Percentiles rank a stretch among this genome's conserved stretches.
Conservation (phyloP, 169 alveolate genomes). For the Eimeria tenella region DNA sequence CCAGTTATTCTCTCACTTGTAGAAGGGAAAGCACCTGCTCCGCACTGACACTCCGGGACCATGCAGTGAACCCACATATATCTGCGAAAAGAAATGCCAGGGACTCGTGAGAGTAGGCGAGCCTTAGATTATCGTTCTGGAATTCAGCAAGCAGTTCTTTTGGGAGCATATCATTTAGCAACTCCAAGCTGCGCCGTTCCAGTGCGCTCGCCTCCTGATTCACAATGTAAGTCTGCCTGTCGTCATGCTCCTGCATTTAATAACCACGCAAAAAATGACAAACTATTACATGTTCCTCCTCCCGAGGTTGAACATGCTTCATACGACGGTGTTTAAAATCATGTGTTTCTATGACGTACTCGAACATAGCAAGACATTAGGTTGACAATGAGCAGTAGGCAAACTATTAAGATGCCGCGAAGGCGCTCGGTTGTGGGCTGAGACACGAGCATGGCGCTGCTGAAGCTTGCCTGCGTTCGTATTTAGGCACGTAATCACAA, state of each 20-base stretch:
- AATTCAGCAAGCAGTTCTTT: constrained; percentile 91
- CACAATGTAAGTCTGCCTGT: constrained; percentile 75
- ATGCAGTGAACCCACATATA: constrained; percentile 98
- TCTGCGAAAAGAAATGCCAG: constrained; percentile 99
- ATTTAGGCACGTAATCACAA: not conserved
- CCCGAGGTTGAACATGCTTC: not conserved
- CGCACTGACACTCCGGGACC: constrained; percentile 94
- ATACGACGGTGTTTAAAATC: not conserved
- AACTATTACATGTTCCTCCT: too few relatives aligned
- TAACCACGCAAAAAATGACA: too few relatives aligned
- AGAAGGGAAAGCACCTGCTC: constrained; percentile 75
- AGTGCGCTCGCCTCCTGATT: constrained; percentile 71
- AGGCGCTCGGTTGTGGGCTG: constrained; percentile 69
- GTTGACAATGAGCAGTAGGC: constrained; percentile 47
- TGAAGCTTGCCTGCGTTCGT: constrained; percentile 63
- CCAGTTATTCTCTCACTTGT: constrained; percentile 10
- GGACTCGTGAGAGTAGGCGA: constrained; percentile 89
- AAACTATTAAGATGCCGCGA: constrained; percentile 67
- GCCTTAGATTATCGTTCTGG: constrained; percentile 86
- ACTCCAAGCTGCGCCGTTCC: constrained; percentile 83
- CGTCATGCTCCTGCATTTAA: constrained; percentile 67
- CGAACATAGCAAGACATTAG: constrained; percentile 58
- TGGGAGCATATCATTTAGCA: constrained; percentile 93
- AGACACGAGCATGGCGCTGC: constrained; percentile 68
- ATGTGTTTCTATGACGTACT: not conserved